Evolutionary conservation across 768 basidiomycete species (phyloP).

Genomic region (Termitomyces sp.): DNA sequence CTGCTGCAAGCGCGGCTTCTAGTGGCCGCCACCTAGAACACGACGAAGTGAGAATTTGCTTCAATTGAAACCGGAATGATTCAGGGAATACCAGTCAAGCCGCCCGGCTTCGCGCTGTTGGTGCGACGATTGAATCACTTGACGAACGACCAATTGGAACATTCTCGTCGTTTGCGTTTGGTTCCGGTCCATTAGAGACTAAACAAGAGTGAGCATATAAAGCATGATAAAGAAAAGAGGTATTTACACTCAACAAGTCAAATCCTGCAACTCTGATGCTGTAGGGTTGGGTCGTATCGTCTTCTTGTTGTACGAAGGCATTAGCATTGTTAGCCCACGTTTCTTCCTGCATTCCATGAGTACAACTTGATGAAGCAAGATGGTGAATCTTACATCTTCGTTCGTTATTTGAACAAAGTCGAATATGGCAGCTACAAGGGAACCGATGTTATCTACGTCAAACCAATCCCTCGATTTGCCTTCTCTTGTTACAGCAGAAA

Average conservation of each 20-base stretch:
- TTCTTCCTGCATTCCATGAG: conserved; percentile 57
- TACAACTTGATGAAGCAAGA: conserved; percentile 1
- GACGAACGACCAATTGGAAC: conserved; percentile 50
- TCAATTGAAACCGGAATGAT: neutral
- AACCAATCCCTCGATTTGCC: conserved; percentile 67
- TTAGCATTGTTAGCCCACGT: conserved; percentile 89
- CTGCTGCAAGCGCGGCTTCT: conserved; percentile 76
- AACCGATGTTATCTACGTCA: conserved; percentile 38
- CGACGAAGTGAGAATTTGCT: neutral
- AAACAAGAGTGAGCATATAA: neutral
- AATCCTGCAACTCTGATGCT: conserved; percentile 81
- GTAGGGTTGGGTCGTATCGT: conserved; percentile 82
- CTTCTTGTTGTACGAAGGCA: conserved; percentile 90
- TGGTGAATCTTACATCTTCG: conserved; percentile 62
- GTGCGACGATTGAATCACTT: conserved; percentile 53
- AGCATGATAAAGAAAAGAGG: conserved; percentile 5
- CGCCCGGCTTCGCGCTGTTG: conserved; percentile 48
- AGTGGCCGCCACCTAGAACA: conserved; percentile 81
- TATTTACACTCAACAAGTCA: conserved; percentile 68
- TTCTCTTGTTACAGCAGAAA: conserved; percentile 59
- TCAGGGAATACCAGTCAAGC: conserved; percentile 53
- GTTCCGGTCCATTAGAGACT: conserved; percentile 55
- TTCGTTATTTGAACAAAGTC: conserved; percentile 82
- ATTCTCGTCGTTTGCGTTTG: conserved; percentile 44
- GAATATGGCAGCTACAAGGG: conserved; percentile 53